Conservation (phyloP, 2,329 filamentous ascomycete genomes). For the Penicillium polonicum region DNA sequence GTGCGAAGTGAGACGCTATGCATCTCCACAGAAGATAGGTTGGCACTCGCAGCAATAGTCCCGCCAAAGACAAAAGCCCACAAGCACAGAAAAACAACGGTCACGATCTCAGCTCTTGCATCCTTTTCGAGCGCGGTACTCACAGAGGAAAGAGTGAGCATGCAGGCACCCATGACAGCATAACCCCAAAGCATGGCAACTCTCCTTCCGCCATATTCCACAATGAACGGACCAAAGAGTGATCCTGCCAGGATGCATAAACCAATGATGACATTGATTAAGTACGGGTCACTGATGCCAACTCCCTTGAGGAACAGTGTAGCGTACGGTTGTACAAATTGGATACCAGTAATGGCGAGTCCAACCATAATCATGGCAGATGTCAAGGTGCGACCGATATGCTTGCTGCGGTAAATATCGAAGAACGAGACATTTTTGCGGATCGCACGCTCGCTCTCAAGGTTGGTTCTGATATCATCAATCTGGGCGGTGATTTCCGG, state of each 20-base stretch:
- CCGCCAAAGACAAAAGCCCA: slow-evolving; percentile 29
- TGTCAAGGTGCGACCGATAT: slow-evolving; percentile 24
- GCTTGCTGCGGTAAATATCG: slow-evolving; percentile 25
- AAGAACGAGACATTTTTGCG: slow-evolving; percentile 17
- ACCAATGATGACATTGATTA: slow-evolving; percentile 20
- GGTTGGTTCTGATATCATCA: slow-evolving; percentile 25
- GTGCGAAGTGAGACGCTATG: slow-evolving; percentile 27
- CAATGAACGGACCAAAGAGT: slow-evolving; percentile 13
- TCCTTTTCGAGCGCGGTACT: slow-evolving; percentile 15
- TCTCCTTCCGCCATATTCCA: slow-evolving; percentile 25
- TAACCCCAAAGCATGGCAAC: slow-evolving; percentile 21
- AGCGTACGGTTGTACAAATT: slow-evolving; percentile 18
- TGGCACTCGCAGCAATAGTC: slow-evolving; percentile 20
- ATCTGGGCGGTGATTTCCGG: slow-evolving; percentile 25
- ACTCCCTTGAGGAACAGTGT: slow-evolving; percentile 18
- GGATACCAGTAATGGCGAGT: slow-evolving; percentile 25
- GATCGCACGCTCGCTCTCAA: slow-evolving; percentile 22
- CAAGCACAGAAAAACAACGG: slow-evolving; percentile 24
- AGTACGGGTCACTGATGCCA: slow-evolving; percentile 21
- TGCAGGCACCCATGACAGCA: slow-evolving; percentile 19
- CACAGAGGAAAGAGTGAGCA: slow-evolving; percentile 24
- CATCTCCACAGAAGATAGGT: slow-evolving; percentile 24
- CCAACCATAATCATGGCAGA: slow-evolving; percentile 29
- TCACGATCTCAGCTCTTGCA: slow-evolving; percentile 13
- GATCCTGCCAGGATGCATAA: slow-evolving; percentile 18